Evolutionary conservation across 1,139 yeast species (phyloP).

Genomic region (Scheffersomyces cryptocercus): DNA sequence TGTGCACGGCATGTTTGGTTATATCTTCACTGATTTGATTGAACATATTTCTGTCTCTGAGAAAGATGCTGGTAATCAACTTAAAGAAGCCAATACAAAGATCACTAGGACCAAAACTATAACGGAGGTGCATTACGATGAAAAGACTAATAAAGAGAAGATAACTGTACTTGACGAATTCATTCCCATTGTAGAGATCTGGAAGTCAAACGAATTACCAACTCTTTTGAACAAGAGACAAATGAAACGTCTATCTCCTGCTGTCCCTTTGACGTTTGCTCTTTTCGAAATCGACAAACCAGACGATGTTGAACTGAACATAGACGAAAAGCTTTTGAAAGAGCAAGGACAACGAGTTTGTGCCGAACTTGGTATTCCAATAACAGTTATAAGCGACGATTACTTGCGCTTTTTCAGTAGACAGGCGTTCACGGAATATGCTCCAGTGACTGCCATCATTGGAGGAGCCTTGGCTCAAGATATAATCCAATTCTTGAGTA

Average conservation of each 20-base stretch:
- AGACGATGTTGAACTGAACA: slow-evolving; percentile 24
- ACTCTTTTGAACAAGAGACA: slow-evolving; percentile 55
- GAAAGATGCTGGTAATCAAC: slow-evolving; percentile 50
- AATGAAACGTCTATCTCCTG: slow-evolving; percentile 56
- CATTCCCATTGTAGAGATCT: slow-evolving; percentile 31
- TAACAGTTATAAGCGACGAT: slow-evolving; percentile 35
- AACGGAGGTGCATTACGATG: slow-evolving; percentile 38
- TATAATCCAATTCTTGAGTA: slow-evolving; percentile 77
- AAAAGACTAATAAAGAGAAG: slow-evolving; percentile 44
- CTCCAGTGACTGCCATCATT: slow-evolving; percentile 83
- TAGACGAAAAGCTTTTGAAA: slow-evolving; percentile 35
- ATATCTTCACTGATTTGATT: slow-evolving; percentile 75
- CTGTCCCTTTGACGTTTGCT: slow-evolving; percentile 64
- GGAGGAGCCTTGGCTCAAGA: slow-evolving; percentile 95
- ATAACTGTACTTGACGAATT: slow-evolving; percentile 60
- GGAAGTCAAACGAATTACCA: slow-evolving; percentile 40
- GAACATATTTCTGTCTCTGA: slow-evolving; percentile 52
- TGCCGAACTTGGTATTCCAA: slow-evolving; percentile 35
- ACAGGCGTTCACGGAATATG: slow-evolving; percentile 68
- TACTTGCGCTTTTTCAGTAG: slow-evolving; percentile 40
- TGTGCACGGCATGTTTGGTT: slow-evolving; percentile 81
- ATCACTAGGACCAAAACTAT: slow-evolving; percentile 56
- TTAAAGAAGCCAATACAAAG: slow-evolving; percentile 45
- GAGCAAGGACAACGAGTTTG: slow-evolving; percentile 25
- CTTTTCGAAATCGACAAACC: slow-evolving; percentile 43